A percentile compares a stretch with the other conserved stretches of the same genome.
Evolutionary conservation across 768 basidiomycete species (phyloP).

Genomic region (Collybia mongolica): DNA sequence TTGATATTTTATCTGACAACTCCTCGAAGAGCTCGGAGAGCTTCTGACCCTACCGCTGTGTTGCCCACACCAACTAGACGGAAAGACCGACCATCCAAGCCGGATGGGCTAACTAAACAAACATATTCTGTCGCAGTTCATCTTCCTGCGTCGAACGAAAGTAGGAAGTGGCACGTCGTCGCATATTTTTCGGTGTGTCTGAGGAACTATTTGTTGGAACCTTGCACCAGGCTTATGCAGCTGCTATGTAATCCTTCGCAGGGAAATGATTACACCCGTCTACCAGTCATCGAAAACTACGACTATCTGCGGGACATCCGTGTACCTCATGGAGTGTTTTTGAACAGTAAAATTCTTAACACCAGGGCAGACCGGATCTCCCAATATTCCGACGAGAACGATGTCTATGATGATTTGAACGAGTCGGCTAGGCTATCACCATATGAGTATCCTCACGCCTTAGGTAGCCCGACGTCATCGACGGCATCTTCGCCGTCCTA

Average conservation of each 20-base stretch:
- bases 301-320: conserved; percentile 67
- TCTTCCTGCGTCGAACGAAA: conserved; percentile 53
- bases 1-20: conserved; percentile 7
- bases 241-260: conserved; percentile 20
- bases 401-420: conserved; percentile 32
- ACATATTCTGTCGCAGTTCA: conserved; percentile 79
- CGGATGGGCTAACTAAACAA: conserved; percentile 82
- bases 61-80: conserved; percentile 63
- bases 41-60: conserved; percentile 58
- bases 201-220: neutral
- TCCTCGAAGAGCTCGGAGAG: conserved; percentile 48
- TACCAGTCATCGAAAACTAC: conserved; percentile 75
- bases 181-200: conserved; percentile 73
- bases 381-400: conserved; percentile 45
- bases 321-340: conserved; percentile 71
- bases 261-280: conserved; percentile 66
- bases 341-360: conserved; percentile 59
- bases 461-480: conserved; percentile 6
- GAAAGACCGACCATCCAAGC: conserved; percentile 76
- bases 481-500: conserved; percentile 16
- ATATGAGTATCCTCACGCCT: conserved; percentile 16
- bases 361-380: conserved; percentile 40
- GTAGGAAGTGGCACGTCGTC: conserved; percentile 81
- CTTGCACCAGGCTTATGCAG: conserved; percentile 1
- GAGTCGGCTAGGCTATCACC: conserved; percentile 16